phyloP scores from a whole-genome alignment of 2,329 filamentous ascomycete species.

The Chaetothyriales sp. region DNA sequence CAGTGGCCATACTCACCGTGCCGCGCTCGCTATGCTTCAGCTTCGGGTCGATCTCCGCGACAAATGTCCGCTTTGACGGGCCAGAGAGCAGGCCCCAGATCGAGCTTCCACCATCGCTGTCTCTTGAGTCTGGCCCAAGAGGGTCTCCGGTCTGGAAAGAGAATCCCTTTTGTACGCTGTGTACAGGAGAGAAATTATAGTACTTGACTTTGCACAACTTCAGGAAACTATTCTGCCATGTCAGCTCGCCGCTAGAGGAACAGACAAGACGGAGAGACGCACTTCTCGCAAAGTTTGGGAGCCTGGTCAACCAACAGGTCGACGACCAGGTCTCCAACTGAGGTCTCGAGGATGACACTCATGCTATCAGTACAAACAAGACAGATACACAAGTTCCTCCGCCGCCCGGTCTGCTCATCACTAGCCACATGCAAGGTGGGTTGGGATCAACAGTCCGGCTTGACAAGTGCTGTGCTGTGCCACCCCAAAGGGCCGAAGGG shows the following conservation, averaged over 20 bases:
- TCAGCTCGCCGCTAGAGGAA: slow-evolving; percentile 13
- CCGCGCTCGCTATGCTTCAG: slow-evolving; percentile 78
- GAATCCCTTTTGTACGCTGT: slow-evolving; percentile 86
- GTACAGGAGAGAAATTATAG: slow-evolving; percentile 91
- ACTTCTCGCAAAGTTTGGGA: slow-evolving; percentile 91
- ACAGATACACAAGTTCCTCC: not conserved
- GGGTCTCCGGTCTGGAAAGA: slow-evolving; percentile 94
- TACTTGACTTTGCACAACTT: slow-evolving; percentile 99
- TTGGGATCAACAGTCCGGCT: not conserved
- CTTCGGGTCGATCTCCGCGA: slow-evolving; percentile 70
- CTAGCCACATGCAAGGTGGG: not conserved
- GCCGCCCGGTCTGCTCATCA: not conserved
- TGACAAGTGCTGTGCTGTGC: not conserved
- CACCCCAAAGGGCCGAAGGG: too few species aligned
- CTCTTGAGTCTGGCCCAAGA: slow-evolving; percentile 64
- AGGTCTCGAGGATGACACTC: slow-evolving; percentile 91
- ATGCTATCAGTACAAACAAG: slow-evolving; percentile 33
- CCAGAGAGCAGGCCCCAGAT: slow-evolving; percentile 75
- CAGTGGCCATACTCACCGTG: slow-evolving; percentile 96
- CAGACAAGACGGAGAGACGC: slow-evolving; percentile 28
- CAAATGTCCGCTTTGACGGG: slow-evolving; percentile 59
- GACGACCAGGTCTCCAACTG: slow-evolving; percentile 82
- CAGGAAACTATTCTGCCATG: slow-evolving; percentile 53
- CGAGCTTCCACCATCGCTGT: slow-evolving; percentile 82
- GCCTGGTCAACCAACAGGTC: slow-evolving; percentile 80